A percentile compares a stretch with the other conserved stretches of the same genome.
These are phyloP conservation scores for Letharia lupina DNA, from an alignment of 495 filamentous ascomycete genomes.

Conservation along the genomic window DNA sequence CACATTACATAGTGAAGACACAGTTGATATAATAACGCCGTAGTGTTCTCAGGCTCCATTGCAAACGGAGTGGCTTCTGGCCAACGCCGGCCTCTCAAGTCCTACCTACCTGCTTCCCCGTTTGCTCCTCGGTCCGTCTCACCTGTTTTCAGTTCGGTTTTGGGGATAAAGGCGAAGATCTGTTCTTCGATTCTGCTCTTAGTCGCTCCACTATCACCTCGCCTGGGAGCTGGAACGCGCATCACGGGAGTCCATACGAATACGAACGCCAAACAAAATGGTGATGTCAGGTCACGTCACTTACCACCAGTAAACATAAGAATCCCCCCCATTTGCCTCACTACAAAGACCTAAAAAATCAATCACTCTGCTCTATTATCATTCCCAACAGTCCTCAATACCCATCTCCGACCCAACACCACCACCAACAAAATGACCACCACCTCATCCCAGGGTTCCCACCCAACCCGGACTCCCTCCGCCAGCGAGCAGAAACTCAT, in stretches of 20 bases:
- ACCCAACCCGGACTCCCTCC: conserved; percentile 10
- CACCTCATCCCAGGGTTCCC: conserved; percentile 10
- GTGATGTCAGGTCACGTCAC: conserved; percentile 3
- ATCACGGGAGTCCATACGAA: neutral
- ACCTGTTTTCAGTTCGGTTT: too few relatives aligned
- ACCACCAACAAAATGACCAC: conserved; percentile 5
- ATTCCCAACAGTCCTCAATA: neutral
- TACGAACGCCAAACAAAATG: neutral
- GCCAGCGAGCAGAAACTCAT: conserved; percentile 14
- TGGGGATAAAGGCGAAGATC: too few relatives aligned
- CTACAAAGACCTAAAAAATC: neutral
- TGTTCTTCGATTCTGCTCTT: too few relatives aligned
- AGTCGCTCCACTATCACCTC: too few relatives aligned
- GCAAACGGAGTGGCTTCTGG: too few relatives aligned
- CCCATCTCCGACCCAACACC: neutral
- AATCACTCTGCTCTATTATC: neutral
- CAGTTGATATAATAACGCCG: too few relatives aligned
- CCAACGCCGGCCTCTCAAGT: too few relatives aligned
- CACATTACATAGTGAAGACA: too few relatives aligned
- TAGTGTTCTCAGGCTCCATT: too few relatives aligned
- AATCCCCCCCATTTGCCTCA: neutral
- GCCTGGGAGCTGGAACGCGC: too few relatives aligned
- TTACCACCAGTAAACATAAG: neutral
- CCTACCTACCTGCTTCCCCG: too few relatives aligned
- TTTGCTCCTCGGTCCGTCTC: too few relatives aligned